A percentile compares a stretch with the other conserved stretches of the same genome.
Conservation (phyloP, 345 rosid genomes). For the Pistacia integerrima region DNA sequence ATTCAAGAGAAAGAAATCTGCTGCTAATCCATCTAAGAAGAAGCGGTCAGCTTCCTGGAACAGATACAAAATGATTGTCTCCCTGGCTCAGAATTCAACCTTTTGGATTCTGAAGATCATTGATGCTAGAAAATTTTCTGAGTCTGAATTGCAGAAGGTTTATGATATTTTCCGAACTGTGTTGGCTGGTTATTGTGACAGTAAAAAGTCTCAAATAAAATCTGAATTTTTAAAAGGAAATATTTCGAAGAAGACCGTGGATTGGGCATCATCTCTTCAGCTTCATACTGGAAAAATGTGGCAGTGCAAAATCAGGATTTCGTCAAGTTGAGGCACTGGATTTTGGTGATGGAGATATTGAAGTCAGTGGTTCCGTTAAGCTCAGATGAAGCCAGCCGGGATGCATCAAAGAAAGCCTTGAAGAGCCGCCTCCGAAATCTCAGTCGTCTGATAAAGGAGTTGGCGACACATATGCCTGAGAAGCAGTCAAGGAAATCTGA, state of each 20-base stretch:
- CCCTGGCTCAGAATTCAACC: constrained; percentile 76
- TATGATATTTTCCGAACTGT: constrained; percentile 50
- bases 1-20: constrained; percentile 80
- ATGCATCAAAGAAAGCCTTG: constrained; percentile 45
- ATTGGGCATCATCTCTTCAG: constrained; percentile 60
- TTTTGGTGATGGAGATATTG: constrained; percentile 62
- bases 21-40: constrained; percentile 57
- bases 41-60: constrained; percentile 72
- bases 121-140: constrained; percentile 56
- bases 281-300: constrained; percentile 66
- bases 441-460: constrained; percentile 47
- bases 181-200: constrained; percentile 64
- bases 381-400: constrained; percentile 35
- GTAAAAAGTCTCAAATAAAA: constrained; percentile 77
- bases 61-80: constrained; percentile 68
- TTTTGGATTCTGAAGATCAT: constrained; percentile 81
- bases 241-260: constrained; percentile 76
- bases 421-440: constrained; percentile 48
- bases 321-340: constrained; percentile 86
- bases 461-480: constrained; percentile 67
- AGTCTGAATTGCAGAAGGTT: constrained; percentile 59
- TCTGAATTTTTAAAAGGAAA: constrained; percentile 79
- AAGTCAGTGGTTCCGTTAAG: constrained; percentile 49
- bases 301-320: constrained; percentile 58
- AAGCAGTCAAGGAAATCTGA: constrained; percentile 67